Base-by-base conservation (phyloP, 305 asterid genomes). In the Withania somnifera region DNA sequence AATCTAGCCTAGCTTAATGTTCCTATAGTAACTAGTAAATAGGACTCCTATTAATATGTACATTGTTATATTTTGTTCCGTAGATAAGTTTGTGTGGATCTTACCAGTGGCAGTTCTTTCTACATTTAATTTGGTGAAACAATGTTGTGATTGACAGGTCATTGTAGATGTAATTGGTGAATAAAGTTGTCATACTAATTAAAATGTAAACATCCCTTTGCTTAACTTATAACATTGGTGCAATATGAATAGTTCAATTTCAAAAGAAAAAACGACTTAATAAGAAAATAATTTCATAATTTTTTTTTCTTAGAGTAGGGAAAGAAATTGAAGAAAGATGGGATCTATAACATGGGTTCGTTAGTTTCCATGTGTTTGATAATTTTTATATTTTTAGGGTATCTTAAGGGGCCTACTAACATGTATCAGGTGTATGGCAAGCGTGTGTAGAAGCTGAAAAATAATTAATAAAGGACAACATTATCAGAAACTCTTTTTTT, bases 381-480 rank as follows among this genome's bases (percentile, higher is more conserved):
- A 28, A 61, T 14, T 61, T 61, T 61, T 14, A 24, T 67, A n/a
- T 28, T 30, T 24, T 14, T 34, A 4, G 84, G 84, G 86, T 82
- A 85, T 84, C 87, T 80, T 84, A 64, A 34, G 91, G 94, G 94
- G 53, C 91, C 92, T 84, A 89, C 90, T 91, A 89, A 92, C 94
- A 89, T 90, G 97, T 90, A 89, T 67, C 85, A 60, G 78, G 84
- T 83, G 53, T 34, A 78, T 40, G 76, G 61, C 63, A 75, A 75
- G 63, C 80, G 80, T 75, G 63, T 51, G 80, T 50, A 6, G 63
- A 51, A 28, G 63, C 80, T 15, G 28, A 75, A 75, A 75, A 75
- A 17, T n/a, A 60, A 75, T 26, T n/a, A 26, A 26, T 26, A 28
- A 14, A 69, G 13, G 38, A 69, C 56, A 69, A 14, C 28, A 45